Base-by-base conservation (phyloP, 495 filamentous ascomycete genomes). In the Hyphodiscus hymeniophilus region DNA sequence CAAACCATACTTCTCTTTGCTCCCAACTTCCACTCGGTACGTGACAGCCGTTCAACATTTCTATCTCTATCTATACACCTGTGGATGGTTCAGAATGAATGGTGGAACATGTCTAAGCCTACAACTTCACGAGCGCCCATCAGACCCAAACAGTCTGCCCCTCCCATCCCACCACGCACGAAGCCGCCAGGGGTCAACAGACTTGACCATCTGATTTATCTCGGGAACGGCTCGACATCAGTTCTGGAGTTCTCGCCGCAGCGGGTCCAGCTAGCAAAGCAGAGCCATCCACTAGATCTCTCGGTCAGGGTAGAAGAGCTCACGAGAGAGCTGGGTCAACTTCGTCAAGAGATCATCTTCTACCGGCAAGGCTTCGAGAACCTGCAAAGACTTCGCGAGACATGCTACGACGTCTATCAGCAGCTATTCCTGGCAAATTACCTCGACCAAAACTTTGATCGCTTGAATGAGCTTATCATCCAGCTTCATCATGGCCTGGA, bases 281-380 rank as follows among this genome's bases (percentile, higher is more conserved):
- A 48, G n/a, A 47, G 28, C 13, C 44, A 36, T 18, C 28, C 16
- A 13, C 38, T 26, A 26, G 45, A 32, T 39, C 39, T 47, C 10
- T 31, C 35, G 12, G 49, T 38, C 13, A 43, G 54, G 34, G 36
- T 56, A 12, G 49, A 56, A 49, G 54, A 56, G 49, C 54, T 56
- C 23, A 56, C 48, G 2, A 42, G 28, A 26, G 54, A 51, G n/a
- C 20, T 52, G 16, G 54, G 54, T 23, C 15, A 50, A 7, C 22
- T 44, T 11, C 49, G 49, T 40, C 42, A 47, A 45, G 52, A 55
- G 36, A 47, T 51, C 18, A 15, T 39, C 15, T 55, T 55, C 32
- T 55, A 55, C 28, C 38, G 54, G 38, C 28, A 51, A 40, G 10
- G 36, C n/a, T 56, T 56, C 20, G 38, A 56, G 38, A 52, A 42